Evolutionary conservation across 176 grass and related monocot species (phyloP), one percentile per base, ranked within the genome.

Genomic region (Hyparrhenia diplandra): DNA sequence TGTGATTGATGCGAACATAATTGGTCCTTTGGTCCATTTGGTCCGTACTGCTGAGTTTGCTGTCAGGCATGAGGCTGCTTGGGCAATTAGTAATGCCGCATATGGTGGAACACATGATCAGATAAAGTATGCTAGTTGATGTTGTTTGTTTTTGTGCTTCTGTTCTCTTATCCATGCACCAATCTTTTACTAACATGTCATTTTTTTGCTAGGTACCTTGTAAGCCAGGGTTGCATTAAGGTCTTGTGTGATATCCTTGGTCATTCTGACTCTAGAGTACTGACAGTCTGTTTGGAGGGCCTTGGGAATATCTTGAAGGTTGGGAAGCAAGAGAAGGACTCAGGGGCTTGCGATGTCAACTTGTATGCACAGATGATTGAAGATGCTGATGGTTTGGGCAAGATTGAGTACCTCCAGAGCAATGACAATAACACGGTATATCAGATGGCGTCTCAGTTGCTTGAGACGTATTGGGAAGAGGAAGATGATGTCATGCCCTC

Each of bases 321-420:
- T 65, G 89, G 92, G 6, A 64, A 83, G 69, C 31, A 27, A 30
- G 62, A 89, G 14, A 89, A 87, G 84, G 79, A 71, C 36, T 28
- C 63, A 17, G 74, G 73, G 18, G 77, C 81, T 78, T 75, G 83
- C 21, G 69, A 82, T 76, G 74, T 89, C 21, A 94, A 92, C 69
- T 21, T 43, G 18, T 85, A 82, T 80, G 84, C 67, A 2, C 89
- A 89, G 16, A 79, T 94, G 68, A 80, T 94, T 70, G 89, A 94
- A 42, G 89, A 88, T 66, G 68, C 64, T 65, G 87, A 74, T 64
- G 89, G 73, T 24, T 60, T 94, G 77, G 92, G 90, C 34, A 92
- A 90, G 82, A 87, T 94, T 77, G 87, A 94, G 78, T 45, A 88
- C 41, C 81, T 94, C 29, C 81, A 81, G 73, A 91, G 67, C 87